A percentile compares a stretch with the other conserved stretches of the same genome.
Conservation (phyloP, 176 grass and related monocot species). For the Panicum miliaceum region DNA sequence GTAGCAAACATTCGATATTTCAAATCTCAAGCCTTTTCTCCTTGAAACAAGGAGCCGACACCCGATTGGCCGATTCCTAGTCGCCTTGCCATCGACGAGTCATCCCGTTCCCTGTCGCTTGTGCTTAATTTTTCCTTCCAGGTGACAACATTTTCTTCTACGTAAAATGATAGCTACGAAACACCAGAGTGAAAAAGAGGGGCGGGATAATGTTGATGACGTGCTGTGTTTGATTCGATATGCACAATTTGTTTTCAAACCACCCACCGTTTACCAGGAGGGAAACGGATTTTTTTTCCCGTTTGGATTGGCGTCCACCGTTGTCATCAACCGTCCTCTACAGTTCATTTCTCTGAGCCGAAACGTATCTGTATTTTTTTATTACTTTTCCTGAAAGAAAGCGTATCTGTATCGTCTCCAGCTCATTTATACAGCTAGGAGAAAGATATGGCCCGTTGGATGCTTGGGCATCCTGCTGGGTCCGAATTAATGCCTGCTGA, state of each 20-base stretch:
- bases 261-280: not conserved
- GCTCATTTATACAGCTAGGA: not conserved
- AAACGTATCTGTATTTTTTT: not conserved
- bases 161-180: not conserved
- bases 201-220: not conserved
- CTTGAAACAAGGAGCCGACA: not conserved
- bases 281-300: not conserved
- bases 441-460: not conserved
- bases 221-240: not conserved
- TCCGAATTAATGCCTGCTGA: not conserved
- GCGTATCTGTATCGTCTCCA: not conserved
- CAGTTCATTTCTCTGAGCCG: not conserved
- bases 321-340: not conserved
- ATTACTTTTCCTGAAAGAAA: not conserved
- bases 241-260: not conserved
- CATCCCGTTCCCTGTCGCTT: not conserved
- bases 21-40: not conserved
- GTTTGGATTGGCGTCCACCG: not conserved
- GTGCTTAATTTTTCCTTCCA: not conserved
- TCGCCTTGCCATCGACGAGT: not conserved
- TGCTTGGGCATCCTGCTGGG: not conserved
- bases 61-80: not conserved
- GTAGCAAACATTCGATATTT: not conserved
- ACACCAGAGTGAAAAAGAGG: not conserved
- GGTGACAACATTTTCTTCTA: not conserved